phyloP scores from a whole-genome alignment of 202 grass and related monocot species.

The Schoenoplectus triqueter region DNA sequence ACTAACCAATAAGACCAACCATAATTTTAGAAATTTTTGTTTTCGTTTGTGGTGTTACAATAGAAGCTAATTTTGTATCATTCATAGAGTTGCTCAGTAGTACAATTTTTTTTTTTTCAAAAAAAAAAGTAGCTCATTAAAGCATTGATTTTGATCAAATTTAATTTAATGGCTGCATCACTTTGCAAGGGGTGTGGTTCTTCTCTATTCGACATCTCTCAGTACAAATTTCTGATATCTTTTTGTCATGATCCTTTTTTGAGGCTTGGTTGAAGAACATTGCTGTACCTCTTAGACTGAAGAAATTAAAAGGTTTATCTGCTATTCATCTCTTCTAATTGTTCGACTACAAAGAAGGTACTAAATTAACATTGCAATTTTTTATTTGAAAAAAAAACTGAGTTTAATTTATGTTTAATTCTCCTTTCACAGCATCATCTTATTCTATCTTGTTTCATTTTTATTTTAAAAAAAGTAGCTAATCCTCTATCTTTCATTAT shows the following conservation, averaged over 20 bases:
- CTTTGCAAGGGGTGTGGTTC: not conserved
- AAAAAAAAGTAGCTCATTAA: not conserved
- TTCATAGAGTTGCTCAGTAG: not conserved
- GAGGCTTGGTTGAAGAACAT: conserved; percentile 9
- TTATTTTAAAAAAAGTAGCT: not conserved
- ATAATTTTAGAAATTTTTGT: conserved; percentile 26
- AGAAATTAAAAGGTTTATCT: conserved; percentile 26
- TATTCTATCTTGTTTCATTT: not conserved
- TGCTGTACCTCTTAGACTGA: conserved; percentile 21
- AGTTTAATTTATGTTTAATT: not conserved
- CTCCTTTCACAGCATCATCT: not conserved
- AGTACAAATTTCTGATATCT: not conserved
- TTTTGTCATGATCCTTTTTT: conserved; percentile 1
- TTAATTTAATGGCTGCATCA: conserved; percentile 35
- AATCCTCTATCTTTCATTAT: not conserved
- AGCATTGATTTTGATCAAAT: conserved; percentile 6
- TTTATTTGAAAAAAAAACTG: not conserved
- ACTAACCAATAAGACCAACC: conserved; percentile 20
- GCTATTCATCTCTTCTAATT: conserved; percentile 20
- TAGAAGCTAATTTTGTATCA: not conserved
- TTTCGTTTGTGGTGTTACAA: not conserved
- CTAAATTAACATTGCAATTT: conserved; percentile 21
- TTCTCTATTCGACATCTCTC: not conserved
- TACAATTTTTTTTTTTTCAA: not conserved
- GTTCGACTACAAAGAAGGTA: not conserved